These are phyloP conservation scores for Solanum hybrid DNA, from an alignment of 305 asterid species.

Conservation along the genomic window DNA sequence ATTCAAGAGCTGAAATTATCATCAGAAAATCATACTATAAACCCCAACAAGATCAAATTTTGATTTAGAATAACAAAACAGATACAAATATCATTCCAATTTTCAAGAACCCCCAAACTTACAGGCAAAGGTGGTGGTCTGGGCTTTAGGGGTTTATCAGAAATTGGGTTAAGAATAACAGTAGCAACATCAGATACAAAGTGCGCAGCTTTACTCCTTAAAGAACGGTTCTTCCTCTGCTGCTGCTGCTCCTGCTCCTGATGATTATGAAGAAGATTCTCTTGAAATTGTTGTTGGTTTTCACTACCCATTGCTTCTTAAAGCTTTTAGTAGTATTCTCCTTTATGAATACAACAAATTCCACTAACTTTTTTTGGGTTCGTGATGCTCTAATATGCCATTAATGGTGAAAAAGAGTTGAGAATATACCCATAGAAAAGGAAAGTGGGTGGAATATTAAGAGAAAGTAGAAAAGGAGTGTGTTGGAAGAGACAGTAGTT, in stretches of 20 bases:
- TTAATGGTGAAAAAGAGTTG: neutral
- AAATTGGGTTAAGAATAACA: constrained; percentile 70
- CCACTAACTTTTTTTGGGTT: neutral
- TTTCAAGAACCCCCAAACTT: neutral
- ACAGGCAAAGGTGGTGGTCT: constrained; percentile 12
- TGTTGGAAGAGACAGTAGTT: neutral
- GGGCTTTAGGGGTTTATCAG: constrained; percentile 57
- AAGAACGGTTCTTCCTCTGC: constrained; percentile 26
- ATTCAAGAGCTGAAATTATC: neutral
- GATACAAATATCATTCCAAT: neutral
- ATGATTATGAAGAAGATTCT: neutral
- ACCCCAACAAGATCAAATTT: neutral
- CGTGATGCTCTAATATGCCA: neutral
- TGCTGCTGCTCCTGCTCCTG: neutral
- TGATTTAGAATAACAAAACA: neutral
- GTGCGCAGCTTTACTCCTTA: constrained; percentile 82
- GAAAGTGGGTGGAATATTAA: constrained; percentile 1
- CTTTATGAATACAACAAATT: neutral
- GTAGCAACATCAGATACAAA: constrained; percentile 92
- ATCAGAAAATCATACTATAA: neutral
- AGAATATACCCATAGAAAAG: neutral
- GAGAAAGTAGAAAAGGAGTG: neutral
- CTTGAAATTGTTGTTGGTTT: neutral
- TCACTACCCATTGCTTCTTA: neutral
- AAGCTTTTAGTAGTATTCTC: neutral